Conservation (phyloP, 2,329 filamentous ascomycete species). For the Ophiostoma fasciatum region DNA sequence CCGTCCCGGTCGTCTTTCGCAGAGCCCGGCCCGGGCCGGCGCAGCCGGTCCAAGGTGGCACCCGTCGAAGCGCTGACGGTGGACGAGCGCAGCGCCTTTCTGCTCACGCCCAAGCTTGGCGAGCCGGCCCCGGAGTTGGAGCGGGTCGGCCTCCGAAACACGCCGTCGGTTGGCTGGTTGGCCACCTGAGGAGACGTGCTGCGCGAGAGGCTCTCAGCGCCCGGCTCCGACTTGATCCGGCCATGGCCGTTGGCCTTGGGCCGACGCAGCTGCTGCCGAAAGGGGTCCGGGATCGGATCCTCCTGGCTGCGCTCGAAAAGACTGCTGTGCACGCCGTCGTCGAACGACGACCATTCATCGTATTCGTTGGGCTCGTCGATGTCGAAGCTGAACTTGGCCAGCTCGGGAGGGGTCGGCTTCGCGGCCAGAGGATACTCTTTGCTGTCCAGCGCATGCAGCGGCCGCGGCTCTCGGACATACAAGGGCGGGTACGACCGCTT, state of each 20-base stretch:
- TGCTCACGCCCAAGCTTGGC: constrained; percentile 15
- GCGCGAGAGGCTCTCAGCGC: constrained; percentile 18
- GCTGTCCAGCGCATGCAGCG: constrained; percentile 58
- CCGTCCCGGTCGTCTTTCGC: neutral
- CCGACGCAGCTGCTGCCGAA: constrained; percentile 1
- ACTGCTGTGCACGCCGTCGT: constrained; percentile 7
- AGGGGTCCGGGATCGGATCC: constrained; percentile 1
- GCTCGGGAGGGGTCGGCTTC: constrained; percentile 63
- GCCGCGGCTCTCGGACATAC: constrained; percentile 56
- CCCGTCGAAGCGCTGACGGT: constrained; percentile 17
- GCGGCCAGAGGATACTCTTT: constrained; percentile 83
- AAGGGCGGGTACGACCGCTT: constrained; percentile 76
- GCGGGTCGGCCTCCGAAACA: constrained; percentile 19
- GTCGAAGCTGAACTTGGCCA: constrained; percentile 65
- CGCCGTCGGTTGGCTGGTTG: constrained; percentile 13
- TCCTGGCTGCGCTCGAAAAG: constrained; percentile 8
- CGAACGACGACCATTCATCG: constrained; percentile 14
- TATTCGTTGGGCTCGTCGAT: constrained; percentile 42
- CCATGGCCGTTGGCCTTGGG: constrained; percentile 7
- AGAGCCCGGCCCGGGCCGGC: constrained; percentile 19
- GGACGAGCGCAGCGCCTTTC: constrained; percentile 18
- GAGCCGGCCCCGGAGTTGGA: constrained; percentile 20
- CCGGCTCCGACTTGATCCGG: constrained; percentile 17
- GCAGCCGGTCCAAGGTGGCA: constrained; percentile 24
- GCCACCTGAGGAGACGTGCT: constrained; percentile 14